A percentile compares a stretch with the other conserved stretches of the same genome.
Evolutionary conservation across 257 asterid species (phyloP).

Genomic region (Penstemon eatonii): DNA sequence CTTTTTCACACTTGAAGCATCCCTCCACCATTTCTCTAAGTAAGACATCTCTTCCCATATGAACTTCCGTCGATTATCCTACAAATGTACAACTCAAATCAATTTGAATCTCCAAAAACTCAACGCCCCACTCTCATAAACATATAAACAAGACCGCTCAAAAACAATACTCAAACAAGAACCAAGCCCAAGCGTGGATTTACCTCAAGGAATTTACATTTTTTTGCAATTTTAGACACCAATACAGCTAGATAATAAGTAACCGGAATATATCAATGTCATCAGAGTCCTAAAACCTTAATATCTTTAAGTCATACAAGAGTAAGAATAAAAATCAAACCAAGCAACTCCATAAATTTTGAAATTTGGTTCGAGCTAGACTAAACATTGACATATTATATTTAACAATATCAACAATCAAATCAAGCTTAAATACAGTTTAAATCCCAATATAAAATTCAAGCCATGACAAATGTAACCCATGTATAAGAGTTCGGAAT

Average conservation of each 20-base stretch:
- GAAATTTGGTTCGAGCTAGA: too few relatives aligned
- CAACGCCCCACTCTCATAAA: slow-evolving; percentile 13
- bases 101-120: slow-evolving; percentile 13
- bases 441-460: too few relatives aligned
- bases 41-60: slow-evolving; percentile 99
- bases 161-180: slow-evolving; percentile 18
- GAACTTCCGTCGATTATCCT: slow-evolving; percentile 89
- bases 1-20: slow-evolving; percentile 63
- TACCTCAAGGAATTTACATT: not conserved
- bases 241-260: not conserved
- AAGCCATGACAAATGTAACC: too few relatives aligned
- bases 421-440: too few relatives aligned
- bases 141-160: slow-evolving; percentile 7
- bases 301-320: not conserved
- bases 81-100: slow-evolving; percentile 24
- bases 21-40: slow-evolving; percentile 99
- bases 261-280: not conserved
- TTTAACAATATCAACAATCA: too few relatives aligned
- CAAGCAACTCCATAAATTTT: too few relatives aligned
- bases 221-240: not conserved
- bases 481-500: not conserved
- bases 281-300: slow-evolving; percentile 7
- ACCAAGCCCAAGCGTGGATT: not conserved
- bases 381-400: too few relatives aligned
- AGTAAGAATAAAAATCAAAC: too few relatives aligned